These are phyloP conservation scores for Epichloe gansuensis DNA, from an alignment of 2,329 filamentous ascomycete genomes.

Conservation along the genomic window DNA sequence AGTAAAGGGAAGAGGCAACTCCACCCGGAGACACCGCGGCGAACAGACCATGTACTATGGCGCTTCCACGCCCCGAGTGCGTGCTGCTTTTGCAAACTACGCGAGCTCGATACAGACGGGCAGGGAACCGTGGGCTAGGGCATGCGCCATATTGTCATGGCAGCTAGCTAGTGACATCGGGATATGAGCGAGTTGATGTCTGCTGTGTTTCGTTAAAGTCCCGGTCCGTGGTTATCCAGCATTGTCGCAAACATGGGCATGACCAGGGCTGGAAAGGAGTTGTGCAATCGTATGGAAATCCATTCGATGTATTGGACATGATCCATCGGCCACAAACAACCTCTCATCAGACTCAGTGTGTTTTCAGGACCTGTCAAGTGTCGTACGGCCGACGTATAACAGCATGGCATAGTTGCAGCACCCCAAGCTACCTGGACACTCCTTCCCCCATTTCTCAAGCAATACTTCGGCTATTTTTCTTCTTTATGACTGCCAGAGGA, in stretches of 20 bases:
- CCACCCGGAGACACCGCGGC: constrained; percentile 4
- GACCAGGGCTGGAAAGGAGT: constrained; percentile 2
- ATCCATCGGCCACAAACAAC: constrained; percentile 5
- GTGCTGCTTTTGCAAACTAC: not conserved
- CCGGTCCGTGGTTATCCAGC: constrained; percentile 7
- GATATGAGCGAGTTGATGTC: constrained; percentile 4
- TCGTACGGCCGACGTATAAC: constrained; percentile 9
- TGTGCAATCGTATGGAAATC: constrained; percentile 5
- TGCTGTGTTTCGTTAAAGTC: constrained; percentile 7
- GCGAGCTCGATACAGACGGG: constrained; percentile 1
- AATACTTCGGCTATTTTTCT: constrained; percentile 5
- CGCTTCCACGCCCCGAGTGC: not conserved
- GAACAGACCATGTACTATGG: constrained; percentile 5
- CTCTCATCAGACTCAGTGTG: constrained; percentile 4
- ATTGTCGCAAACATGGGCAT: constrained; percentile 7
- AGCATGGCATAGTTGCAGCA: constrained; percentile 5
- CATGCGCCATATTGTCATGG: not conserved
- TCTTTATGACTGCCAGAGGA: not conserved
- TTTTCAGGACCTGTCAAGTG: constrained; percentile 3
- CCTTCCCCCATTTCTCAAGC: not conserved
- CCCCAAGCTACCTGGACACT: constrained; percentile 1
- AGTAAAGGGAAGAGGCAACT: not conserved
- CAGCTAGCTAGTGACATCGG: constrained; percentile 1
- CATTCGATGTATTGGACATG: constrained; percentile 1
- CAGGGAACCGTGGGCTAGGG: not conserved